Evolutionary conservation across 441 rosid species (phyloP), one percentile per base, ranked within the genome.

Genomic region (Erysimum cheiri): DNA sequence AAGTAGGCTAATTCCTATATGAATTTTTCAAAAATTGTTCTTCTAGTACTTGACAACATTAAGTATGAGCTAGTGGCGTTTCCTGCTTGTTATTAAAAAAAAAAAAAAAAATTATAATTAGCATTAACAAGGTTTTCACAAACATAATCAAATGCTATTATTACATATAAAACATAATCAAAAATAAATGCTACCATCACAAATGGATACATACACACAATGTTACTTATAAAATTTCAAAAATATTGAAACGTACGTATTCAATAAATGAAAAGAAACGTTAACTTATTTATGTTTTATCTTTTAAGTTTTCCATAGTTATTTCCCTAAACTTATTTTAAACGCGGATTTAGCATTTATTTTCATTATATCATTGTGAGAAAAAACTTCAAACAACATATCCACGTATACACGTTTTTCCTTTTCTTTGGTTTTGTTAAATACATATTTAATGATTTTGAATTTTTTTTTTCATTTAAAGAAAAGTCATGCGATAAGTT

Each of bases 341-440:
- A 15, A 31, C 12, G 11, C 11, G 28, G 54, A 47, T 63, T 47
- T 47, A 11, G 44, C 29, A 44, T 62, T 62, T 62, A 46, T 29
- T 39, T 40, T 41, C 28, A 29, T 15, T 28, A 47, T 29, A 31
- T 22, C 24, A 22, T 17, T 61, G 31, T 43, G 19, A 33, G 3
- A 62, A 32, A 31, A 32, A 32, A 46, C 14, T 5, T 17, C 19
- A 33, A 12, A 8, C 40, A 33, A 43, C 10, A 62, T n/a, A n/a
- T n/a, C n/a, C n/a, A n/a, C n/a, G n/a, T n/a, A n/a, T n/a, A n/a
- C n/a, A n/a, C n/a, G n/a, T 61, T 62, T 29, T 40, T 39, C 4
- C 29, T 6, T 12, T n/a, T 6, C 0, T 8, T 13, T 19, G 6
- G 47, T 10, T 19, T 5, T 32, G 19, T 19, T 36, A 58, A 53